A percentile compares a stretch with the other conserved stretches of the same genome.
Evolutionary conservation across 1,139 yeast species (phyloP).

Genomic region (Blastobotrys niveus): DNA sequence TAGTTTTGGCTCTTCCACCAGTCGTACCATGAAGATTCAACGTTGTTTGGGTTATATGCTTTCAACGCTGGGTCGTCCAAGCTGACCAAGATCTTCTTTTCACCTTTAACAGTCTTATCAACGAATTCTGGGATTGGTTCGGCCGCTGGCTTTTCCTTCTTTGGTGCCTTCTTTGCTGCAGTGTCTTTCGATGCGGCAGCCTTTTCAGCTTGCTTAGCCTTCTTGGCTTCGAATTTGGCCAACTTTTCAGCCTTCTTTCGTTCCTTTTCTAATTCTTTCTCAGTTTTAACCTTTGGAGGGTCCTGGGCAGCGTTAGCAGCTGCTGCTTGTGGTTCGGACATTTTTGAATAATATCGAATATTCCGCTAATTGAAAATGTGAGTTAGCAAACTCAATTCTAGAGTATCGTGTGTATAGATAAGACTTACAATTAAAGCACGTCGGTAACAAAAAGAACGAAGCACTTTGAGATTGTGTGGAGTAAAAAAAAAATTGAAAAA

Average conservation of each 20-base stretch:
- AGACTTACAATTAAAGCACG: no score
- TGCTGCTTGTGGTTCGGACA: constrained; percentile 20
- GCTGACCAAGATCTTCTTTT: constrained; percentile 77
- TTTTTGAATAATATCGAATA: no score
- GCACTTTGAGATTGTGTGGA: no score
- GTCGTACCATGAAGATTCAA: constrained; percentile 94
- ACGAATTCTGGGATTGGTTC: constrained; percentile 77
- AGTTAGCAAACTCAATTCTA: no score
- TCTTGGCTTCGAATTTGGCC: constrained; percentile 91
- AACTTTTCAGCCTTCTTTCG: constrained; percentile 94
- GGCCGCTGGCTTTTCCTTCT: constrained; percentile 65
- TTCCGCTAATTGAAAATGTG: no score
- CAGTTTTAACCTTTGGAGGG: constrained; percentile 37
- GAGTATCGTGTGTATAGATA: no score
- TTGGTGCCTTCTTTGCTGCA: constrained; percentile 45
- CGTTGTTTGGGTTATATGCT: constrained; percentile 87
- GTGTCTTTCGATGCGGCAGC: constrained; percentile 39
- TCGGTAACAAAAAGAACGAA: no score
- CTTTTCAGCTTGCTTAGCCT: constrained; percentile 63
- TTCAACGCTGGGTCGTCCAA: constrained; percentile 90
- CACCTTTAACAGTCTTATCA: constrained; percentile 81
- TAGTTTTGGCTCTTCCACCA: constrained; percentile 94
- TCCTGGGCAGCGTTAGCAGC: constrained; percentile 18
- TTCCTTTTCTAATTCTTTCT: constrained; percentile 69
- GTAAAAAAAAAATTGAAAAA: no score